These are phyloP conservation scores for Isoetes taiwanensis DNA, from an alignment of 75 land plant species.

Conservation along the genomic window DNA sequence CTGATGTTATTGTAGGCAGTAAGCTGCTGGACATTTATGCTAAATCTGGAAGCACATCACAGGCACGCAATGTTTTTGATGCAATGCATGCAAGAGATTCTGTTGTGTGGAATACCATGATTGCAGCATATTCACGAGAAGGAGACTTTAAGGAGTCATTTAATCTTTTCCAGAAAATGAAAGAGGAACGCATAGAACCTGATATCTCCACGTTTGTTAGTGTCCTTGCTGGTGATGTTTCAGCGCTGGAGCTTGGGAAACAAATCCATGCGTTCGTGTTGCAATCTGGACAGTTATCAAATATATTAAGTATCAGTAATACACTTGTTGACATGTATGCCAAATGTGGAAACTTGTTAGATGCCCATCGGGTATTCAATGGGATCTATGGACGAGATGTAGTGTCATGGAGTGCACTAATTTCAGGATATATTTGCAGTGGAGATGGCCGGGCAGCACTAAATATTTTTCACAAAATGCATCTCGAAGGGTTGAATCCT, in stretches of 20 bases:
- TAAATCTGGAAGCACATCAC: background rate
- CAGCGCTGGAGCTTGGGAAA: background rate
- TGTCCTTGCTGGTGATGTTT: background rate
- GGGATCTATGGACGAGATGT: slow-evolving; percentile 10
- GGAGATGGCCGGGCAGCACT: slow-evolving; percentile 5
- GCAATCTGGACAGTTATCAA: slow-evolving; percentile 3
- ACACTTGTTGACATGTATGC: slow-evolving; percentile 16
- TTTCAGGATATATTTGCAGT: slow-evolving; percentile 2
- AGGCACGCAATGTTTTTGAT: slow-evolving; percentile 5
- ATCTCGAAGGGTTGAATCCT: slow-evolving; percentile 10
- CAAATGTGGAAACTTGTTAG: slow-evolving; percentile 8
- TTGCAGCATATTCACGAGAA: too few relatives aligned
- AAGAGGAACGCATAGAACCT: background rate
- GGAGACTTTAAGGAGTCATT: too few relatives aligned
- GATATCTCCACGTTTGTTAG: background rate
- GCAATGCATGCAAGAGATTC: too few relatives aligned
- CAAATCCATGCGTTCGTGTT: slow-evolving; percentile 7
- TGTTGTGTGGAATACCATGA: too few relatives aligned
- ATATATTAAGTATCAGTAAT: slow-evolving; percentile 2
- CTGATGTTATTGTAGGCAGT: too few relatives aligned
- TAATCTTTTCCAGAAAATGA: too few relatives aligned
- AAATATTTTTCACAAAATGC: slow-evolving; percentile 16
- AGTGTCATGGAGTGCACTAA: slow-evolving; percentile 26
- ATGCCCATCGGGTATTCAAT: slow-evolving; percentile 10
- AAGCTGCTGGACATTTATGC: too few relatives aligned